Conservation (phyloP, 148 eudicot species). For the Nepenthes gracilis region DNA sequence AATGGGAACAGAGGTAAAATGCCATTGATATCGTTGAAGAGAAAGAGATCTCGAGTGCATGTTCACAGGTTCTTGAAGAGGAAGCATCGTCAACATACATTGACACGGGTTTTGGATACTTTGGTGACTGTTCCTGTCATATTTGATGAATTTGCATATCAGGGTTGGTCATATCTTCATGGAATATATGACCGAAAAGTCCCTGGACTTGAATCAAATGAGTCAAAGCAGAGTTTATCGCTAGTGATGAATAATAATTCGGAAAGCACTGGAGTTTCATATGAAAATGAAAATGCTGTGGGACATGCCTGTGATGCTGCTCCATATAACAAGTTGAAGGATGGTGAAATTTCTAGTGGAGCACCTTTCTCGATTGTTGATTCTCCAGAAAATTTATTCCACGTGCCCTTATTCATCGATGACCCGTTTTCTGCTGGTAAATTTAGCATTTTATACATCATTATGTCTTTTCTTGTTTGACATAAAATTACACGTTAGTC, state of each 20-base stretch:
- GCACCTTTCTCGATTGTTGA: constrained; percentile 21
- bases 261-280: constrained; percentile 26
- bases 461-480: neutral
- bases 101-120: constrained; percentile 61
- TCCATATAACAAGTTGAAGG: constrained; percentile 20
- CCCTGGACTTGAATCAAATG: constrained; percentile 32
- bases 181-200: constrained; percentile 36
- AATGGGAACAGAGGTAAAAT: constrained; percentile 25
- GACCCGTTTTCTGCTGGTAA: constrained; percentile 47
- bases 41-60: constrained; percentile 54
- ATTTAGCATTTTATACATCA: constrained; percentile 7
- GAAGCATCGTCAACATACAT: constrained; percentile 48
- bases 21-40: constrained; percentile 44
- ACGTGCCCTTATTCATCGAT: constrained; percentile 53
- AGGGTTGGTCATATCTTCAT: constrained; percentile 22
- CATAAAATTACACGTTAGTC: neutral
- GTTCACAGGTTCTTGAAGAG: constrained; percentile 56
- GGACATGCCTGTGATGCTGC: constrained; percentile 13
- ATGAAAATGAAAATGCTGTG: constrained; percentile 25
- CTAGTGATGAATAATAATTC: constrained; percentile 18
- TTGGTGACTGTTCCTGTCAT: constrained; percentile 69
- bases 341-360: constrained; percentile 29
- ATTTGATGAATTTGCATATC: constrained; percentile 41
- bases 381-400: constrained; percentile 33
- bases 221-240: constrained; percentile 22